A percentile compares a stretch with the other conserved stretches of the same genome.
Evolutionary conservation across 805 yeast species (phyloP).

Genomic region (Ogataea saltuana): DNA sequence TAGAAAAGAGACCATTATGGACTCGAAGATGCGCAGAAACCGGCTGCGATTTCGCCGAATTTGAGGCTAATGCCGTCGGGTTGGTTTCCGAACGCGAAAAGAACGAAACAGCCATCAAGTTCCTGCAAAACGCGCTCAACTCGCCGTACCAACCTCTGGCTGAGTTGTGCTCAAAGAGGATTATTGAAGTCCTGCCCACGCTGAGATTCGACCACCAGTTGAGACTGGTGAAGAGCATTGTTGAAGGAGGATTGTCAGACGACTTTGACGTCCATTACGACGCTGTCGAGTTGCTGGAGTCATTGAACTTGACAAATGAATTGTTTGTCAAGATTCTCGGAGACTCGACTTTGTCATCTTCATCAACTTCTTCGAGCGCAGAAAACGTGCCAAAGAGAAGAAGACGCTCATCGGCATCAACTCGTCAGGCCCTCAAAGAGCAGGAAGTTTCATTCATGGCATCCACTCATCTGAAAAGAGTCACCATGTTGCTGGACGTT

Average conservation of each 20-base stretch:
- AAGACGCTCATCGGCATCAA: conserved; percentile 74
- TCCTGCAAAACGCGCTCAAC: conserved; percentile 56
- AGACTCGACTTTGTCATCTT: conserved; percentile 36
- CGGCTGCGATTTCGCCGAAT: conserved; percentile 49
- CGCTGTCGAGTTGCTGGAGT: conserved; percentile 53
- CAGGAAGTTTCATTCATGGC: conserved; percentile 76
- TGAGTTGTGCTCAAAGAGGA: conserved; percentile 49
- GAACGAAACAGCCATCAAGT: conserved; percentile 54
- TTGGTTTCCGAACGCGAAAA: conserved; percentile 65
- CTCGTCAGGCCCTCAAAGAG: conserved; percentile 73
- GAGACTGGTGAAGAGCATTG: conserved; percentile 55
- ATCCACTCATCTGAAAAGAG: conserved; percentile 70
- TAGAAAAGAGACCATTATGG: conserved; percentile 49
- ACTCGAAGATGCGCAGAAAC: conserved; percentile 43
- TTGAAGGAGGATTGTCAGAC: conserved; percentile 41
- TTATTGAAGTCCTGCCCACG: conserved; percentile 55
- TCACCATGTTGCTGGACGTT: conserved; percentile 78
- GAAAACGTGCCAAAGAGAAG: conserved; percentile 64
- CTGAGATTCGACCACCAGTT: conserved; percentile 61
- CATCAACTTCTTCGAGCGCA: conserved; percentile 25
- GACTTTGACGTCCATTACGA: conserved; percentile 49
- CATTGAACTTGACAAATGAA: conserved; percentile 53
- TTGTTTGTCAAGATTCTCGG: conserved; percentile 60
- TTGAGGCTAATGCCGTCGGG: conserved; percentile 61
- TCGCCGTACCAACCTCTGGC: conserved; percentile 45